These are phyloP conservation scores for Magnusiomyces sp. DNA, from an alignment of 1,139 yeast species.

Conservation along the genomic window DNA sequence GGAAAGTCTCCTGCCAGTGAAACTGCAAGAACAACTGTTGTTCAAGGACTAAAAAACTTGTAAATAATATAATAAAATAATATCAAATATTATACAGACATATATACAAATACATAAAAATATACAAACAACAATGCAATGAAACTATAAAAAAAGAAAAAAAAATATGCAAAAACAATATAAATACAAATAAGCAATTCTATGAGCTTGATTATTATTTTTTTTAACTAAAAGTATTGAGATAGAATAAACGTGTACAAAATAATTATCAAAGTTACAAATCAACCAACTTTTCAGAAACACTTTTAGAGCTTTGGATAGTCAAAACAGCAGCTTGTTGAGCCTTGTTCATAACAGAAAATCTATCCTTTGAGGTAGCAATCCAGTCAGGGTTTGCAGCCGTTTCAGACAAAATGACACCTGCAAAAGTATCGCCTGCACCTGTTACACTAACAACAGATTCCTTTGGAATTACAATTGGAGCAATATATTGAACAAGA, in stretches of 20 bases:
- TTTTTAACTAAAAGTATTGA: too few species aligned
- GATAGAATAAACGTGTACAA: too few species aligned
- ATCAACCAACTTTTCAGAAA: constrained; percentile 18
- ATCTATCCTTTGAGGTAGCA: constrained; percentile 24
- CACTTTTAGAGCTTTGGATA: constrained; percentile 32
- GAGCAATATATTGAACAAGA: constrained; percentile 53
- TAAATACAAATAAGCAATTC: too few species aligned
- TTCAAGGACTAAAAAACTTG: constrained; percentile 26
- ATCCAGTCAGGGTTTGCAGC: constrained; percentile 28
- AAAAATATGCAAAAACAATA: too few species aligned
- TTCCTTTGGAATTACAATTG: constrained; percentile 23
- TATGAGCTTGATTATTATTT: too few species aligned
- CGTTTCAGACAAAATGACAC: constrained; percentile 38
- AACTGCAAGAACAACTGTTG: constrained; percentile 26
- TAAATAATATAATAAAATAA: background rate
- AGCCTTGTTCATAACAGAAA: constrained; percentile 35
- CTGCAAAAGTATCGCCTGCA: constrained; percentile 61
- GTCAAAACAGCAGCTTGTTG: constrained; percentile 50
- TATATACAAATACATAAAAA: too few species aligned
- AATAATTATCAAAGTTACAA: constrained; percentile 3
- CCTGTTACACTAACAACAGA: constrained; percentile 49
- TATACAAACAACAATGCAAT: too few species aligned
- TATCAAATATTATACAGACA: too few species aligned
- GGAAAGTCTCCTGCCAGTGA: constrained; percentile 53
- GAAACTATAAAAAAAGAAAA: too few species aligned